Conservation (phyloP, 768 basidiomycete species). For the Leccinum imitatum region DNA sequence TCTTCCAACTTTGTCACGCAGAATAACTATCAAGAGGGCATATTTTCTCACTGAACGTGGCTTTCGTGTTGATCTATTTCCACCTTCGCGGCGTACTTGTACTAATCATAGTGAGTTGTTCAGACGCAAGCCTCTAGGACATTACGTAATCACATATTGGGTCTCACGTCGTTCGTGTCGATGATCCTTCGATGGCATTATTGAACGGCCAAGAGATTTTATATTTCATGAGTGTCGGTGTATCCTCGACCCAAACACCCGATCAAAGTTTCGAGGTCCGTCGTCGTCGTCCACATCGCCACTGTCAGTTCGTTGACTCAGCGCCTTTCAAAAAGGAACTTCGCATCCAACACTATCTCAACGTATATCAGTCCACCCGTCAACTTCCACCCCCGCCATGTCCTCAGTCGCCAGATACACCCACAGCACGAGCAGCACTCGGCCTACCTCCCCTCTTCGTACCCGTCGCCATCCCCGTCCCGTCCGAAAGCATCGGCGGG, state of each 20-base stretch:
- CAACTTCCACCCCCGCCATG: constrained; percentile 45
- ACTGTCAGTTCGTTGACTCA: too few species aligned
- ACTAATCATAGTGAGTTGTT: too few species aligned
- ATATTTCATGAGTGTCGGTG: constrained; percentile 32
- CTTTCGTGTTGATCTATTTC: too few species aligned
- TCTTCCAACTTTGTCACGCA: too few species aligned
- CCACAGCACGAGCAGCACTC: constrained; percentile 41
- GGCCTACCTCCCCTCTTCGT: constrained; percentile 53
- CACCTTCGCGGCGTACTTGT: too few species aligned
- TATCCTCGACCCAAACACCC: constrained; percentile 8
- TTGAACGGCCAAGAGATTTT: constrained; percentile 14
- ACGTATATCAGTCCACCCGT: constrained; percentile 46
- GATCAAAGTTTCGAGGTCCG: constrained; percentile 33
- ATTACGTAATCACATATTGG: constrained; percentile 8
- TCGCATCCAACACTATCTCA: constrained; percentile 54
- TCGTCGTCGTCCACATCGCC: not conserved
- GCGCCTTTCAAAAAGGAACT: constrained; percentile 43
- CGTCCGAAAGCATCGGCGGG: constrained; percentile 3
- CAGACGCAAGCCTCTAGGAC: too few species aligned
- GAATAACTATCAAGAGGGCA: too few species aligned
- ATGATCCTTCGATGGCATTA: constrained; percentile 11
- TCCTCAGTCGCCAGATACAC: constrained; percentile 46
- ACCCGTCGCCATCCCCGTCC: constrained; percentile 34
- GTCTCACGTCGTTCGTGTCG: not conserved
- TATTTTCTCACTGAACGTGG: too few species aligned